These are phyloP conservation scores for Penicillium griseofulvum DNA, from an alignment of 2,329 filamentous ascomycete genomes.

Conservation along the genomic window DNA sequence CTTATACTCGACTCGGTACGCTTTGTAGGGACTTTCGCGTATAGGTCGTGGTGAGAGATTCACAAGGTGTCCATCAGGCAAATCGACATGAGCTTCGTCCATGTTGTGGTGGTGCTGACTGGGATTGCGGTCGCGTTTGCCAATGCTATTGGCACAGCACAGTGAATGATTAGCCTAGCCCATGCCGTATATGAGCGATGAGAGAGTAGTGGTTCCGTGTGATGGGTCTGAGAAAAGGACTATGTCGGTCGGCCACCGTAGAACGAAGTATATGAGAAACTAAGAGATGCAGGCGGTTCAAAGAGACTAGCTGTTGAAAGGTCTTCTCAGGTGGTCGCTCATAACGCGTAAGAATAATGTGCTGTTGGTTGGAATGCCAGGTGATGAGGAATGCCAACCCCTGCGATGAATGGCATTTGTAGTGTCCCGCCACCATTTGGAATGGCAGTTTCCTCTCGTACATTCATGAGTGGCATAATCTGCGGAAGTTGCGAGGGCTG, in stretches of 20 bases:
- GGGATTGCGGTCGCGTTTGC: conserved; percentile 2
- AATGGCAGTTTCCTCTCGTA: conserved; percentile 11
- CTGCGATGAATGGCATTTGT: conserved; percentile 17
- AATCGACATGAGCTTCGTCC: conserved; percentile 25
- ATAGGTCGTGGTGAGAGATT: conserved; percentile 29
- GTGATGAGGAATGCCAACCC: conserved; percentile 23
- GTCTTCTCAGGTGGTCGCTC: not conserved
- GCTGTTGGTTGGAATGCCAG: conserved; percentile 20
- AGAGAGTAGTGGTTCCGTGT: not conserved
- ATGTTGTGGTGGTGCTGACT: conserved; percentile 21
- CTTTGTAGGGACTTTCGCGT: conserved; percentile 14
- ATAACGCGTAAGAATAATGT: conserved; percentile 23
- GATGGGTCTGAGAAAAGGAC: not conserved
- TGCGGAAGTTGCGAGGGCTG: conserved; percentile 1
- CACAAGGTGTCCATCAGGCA: conserved; percentile 31
- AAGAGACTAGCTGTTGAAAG: not conserved
- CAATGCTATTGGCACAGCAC: conserved; percentile 22
- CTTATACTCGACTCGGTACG: conserved; percentile 18
- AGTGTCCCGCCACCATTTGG: conserved; percentile 19
- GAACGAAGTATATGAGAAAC: conserved; percentile 6
- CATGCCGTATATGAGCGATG: conserved; percentile 16
- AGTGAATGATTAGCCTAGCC: conserved; percentile 10
- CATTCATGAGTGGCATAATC: conserved; percentile 1
- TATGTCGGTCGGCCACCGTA: conserved; percentile 1
- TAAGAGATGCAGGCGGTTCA: conserved; percentile 1